A percentile compares a stretch with the other conserved stretches of the same genome.
Evolutionary conservation across 257 asterid species (phyloP).

Genomic region (Solanum appendiculatum): DNA sequence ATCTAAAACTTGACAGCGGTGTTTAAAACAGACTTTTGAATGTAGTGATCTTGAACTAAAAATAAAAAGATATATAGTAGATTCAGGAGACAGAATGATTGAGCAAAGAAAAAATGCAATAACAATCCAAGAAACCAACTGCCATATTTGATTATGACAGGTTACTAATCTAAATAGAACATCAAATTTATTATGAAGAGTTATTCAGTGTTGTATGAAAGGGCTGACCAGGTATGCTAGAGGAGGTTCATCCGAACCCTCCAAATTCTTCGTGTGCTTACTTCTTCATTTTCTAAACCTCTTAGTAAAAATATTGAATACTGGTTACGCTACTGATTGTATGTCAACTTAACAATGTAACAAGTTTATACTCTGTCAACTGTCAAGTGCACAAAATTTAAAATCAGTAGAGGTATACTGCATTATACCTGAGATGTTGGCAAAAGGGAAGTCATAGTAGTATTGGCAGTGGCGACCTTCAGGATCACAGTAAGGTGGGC

Average conservation of each 20-base stretch:
- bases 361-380: background rate
- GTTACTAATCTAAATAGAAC: background rate
- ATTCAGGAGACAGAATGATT: background rate
- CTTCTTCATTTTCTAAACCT: background rate
- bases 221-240: background rate
- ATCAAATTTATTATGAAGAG: background rate
- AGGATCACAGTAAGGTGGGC: constrained; percentile 77
- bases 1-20: background rate
- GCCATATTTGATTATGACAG: no score
- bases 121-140: background rate
- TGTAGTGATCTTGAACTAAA: background rate
- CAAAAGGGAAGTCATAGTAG: constrained; percentile 45
- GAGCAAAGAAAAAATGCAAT: background rate
- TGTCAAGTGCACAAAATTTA: background rate
- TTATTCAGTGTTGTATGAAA: background rate
- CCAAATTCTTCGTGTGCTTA: background rate
- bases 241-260: background rate
- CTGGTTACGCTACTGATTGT: background rate
- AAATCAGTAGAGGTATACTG: background rate
- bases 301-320: background rate
- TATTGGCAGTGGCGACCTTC: constrained; percentile 87
- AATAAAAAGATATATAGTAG: no score
- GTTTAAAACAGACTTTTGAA: background rate
- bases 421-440: constrained; percentile 17
- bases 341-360: background rate